Conservation (phyloP, 257 asterid species). For the Henckelia pumila region DNA sequence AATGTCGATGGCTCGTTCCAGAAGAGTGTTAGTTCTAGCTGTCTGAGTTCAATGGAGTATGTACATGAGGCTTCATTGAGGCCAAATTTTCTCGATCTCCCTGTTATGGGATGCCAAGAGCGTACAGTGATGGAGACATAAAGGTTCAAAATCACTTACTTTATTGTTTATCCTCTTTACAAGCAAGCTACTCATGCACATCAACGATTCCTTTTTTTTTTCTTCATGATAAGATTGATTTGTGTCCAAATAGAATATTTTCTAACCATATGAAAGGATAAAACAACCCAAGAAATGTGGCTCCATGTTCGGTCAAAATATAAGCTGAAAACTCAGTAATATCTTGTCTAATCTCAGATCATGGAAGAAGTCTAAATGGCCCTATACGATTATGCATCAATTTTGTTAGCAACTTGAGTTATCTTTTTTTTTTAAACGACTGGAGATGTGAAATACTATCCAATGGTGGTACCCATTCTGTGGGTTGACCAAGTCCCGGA, state of each 20-base stretch:
- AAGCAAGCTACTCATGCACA: not conserved
- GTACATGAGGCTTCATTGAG: constrained; percentile 43
- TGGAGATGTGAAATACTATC: not conserved
- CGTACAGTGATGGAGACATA: constrained; percentile 91
- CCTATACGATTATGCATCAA: not conserved
- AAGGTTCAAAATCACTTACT: constrained; percentile 52
- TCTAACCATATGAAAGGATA: not conserved
- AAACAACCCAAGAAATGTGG: not conserved
- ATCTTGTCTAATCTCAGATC: not conserved
- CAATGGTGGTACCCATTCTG: not conserved
- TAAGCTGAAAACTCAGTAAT: not conserved
- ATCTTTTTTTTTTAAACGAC: not conserved
- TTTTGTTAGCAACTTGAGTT: not conserved
- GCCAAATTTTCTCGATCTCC: constrained; percentile 79
- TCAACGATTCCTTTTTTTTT: constrained; percentile 2
- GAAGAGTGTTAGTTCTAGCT: constrained; percentile 64
- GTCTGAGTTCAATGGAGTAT: constrained; percentile 60
- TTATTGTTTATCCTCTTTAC: constrained; percentile 16
- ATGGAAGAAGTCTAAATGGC: not conserved
- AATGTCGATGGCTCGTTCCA: constrained; percentile 43
- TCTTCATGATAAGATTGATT: not conserved
- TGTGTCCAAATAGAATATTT: not conserved
- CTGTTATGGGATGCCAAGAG: constrained; percentile 77
- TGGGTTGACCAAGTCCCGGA: not conserved
- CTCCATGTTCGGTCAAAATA: not conserved